These are phyloP conservation scores for Stramenopiles sp. DNA, from an alignment of 352 stramenopile species.

Conservation along the genomic window DNA sequence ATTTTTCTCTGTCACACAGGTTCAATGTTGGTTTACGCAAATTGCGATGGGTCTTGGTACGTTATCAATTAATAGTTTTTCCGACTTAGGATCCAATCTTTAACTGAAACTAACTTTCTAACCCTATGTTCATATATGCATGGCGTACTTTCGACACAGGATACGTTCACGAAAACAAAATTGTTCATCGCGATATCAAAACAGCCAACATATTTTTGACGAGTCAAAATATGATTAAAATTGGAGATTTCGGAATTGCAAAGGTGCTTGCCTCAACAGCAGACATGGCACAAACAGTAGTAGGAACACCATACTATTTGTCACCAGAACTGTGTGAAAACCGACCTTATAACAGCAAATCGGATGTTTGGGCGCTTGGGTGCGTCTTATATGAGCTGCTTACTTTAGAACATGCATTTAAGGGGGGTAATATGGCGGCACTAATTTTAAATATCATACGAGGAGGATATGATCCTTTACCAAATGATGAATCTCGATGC, in stretches of 20 bases:
- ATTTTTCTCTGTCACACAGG: constrained; percentile 47
- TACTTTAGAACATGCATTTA: constrained; percentile 62
- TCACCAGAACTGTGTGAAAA: constrained; percentile 60
- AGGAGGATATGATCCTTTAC: constrained; percentile 50
- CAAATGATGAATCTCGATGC: too few relatives aligned
- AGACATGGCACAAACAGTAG: constrained; percentile 50
- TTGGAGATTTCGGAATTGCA: constrained; percentile 63
- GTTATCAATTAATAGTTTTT: too few relatives aligned
- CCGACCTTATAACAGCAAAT: constrained; percentile 62
- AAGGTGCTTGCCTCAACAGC: constrained; percentile 48
- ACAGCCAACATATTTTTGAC: constrained; percentile 63
- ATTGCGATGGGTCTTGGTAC: too few relatives aligned
- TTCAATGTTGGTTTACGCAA: too few relatives aligned
- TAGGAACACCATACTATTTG: constrained; percentile 60
- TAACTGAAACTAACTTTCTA: too few relatives aligned
- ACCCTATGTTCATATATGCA: too few relatives aligned
- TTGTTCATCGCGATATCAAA: constrained; percentile 60
- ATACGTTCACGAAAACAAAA: constrained; percentile 65
- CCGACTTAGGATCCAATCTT: too few relatives aligned
- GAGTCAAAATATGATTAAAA: constrained; percentile 43
- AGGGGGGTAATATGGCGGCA: constrained; percentile 47
- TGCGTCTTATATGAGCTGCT: constrained; percentile 65
- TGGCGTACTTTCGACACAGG: constrained; percentile 49
- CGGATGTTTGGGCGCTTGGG: constrained; percentile 61
- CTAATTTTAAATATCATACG: constrained; percentile 68